Evolutionary conservation across 169 alveolate species (phyloP).

Genomic region (Cryptosporidium ubiquitum): DNA sequence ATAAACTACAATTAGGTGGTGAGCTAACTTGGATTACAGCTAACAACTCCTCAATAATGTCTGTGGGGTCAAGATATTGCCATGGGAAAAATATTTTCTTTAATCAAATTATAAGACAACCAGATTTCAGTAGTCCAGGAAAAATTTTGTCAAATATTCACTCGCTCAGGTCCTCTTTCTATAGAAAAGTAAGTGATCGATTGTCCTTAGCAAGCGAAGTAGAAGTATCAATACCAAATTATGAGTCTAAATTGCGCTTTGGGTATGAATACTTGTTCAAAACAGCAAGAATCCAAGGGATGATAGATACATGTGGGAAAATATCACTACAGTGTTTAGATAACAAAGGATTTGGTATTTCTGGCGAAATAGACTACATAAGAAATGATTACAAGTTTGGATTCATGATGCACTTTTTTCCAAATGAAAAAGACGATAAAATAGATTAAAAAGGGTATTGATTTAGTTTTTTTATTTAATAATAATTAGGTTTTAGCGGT

Average conservation of each 20-base stretch:
- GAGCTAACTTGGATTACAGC: slow-evolving; percentile 89
- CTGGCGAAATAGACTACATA: slow-evolving; percentile 90
- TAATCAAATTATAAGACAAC: slow-evolving; percentile 84
- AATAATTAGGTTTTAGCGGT: background rate
- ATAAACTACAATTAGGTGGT: slow-evolving; percentile 87
- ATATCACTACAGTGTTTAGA: slow-evolving; percentile 90
- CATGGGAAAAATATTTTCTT: slow-evolving; percentile 80
- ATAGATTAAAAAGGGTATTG: slow-evolving; percentile 1
- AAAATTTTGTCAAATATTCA: slow-evolving; percentile 81
- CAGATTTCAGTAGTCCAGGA: slow-evolving; percentile 86
- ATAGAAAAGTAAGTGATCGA: slow-evolving; percentile 86
- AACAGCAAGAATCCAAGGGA: slow-evolving; percentile 93
- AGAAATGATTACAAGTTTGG: slow-evolving; percentile 89
- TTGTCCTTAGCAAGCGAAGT: slow-evolving; percentile 90
- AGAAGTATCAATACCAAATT: slow-evolving; percentile 83
- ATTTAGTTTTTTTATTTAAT: background rate
- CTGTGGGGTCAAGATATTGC: slow-evolving; percentile 87
- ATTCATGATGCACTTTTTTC: slow-evolving; percentile 91
- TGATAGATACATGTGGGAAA: slow-evolving; percentile 89
- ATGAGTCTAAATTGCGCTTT: slow-evolving; percentile 74
- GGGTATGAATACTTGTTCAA: slow-evolving; percentile 92
- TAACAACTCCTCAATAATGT: slow-evolving; percentile 88
- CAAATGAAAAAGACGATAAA: slow-evolving; percentile 73
- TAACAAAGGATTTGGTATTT: slow-evolving; percentile 87
- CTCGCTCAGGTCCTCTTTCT: slow-evolving; percentile 82